Percentiles rank a stretch among this genome's conserved stretches.
Evolutionary conservation across 306 rosid genomes (phyloP).

Genomic region (Sophora flavescens): DNA sequence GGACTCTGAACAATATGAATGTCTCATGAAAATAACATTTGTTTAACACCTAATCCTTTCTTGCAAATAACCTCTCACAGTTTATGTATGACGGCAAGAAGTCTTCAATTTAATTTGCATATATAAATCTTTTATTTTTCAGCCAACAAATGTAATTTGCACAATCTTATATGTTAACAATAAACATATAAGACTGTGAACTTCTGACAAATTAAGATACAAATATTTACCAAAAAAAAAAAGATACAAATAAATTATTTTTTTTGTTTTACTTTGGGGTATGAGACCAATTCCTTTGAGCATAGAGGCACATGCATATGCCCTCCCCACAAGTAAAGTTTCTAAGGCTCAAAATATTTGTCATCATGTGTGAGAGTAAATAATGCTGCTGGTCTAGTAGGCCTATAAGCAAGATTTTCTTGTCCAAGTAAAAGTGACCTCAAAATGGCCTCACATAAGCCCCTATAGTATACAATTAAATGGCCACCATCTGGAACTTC

Average conservation of each 20-base stretch:
- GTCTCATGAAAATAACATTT: no score
- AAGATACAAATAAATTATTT: conserved; percentile 35
- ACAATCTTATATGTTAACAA: conserved; percentile 35
- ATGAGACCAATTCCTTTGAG: neutral
- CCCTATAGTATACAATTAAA: conserved; percentile 76
- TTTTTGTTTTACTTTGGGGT: neutral
- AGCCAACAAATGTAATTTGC: conserved; percentile 49
- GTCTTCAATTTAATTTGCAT: conserved; percentile 39
- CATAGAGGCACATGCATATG: neutral
- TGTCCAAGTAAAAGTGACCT: conserved; percentile 89
- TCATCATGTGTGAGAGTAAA: neutral
- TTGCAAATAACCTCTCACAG: no score
- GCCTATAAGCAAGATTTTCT: conserved; percentile 62
- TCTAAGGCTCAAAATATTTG: neutral
- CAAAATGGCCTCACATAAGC: conserved; percentile 83
- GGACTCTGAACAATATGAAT: no score
- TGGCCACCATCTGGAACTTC: conserved; percentile 96
- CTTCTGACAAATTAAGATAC: conserved; percentile 34
- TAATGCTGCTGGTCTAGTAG: conserved; percentile 52
- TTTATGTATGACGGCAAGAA: conserved; percentile 28
- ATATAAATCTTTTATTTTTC: neutral
- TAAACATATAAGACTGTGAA: conserved; percentile 19
- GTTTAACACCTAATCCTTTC: no score
- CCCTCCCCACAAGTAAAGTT: neutral
- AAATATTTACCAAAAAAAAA: neutral